Conservation (phyloP, 345 rosid species). For the Aquilaria sinensis region DNA sequence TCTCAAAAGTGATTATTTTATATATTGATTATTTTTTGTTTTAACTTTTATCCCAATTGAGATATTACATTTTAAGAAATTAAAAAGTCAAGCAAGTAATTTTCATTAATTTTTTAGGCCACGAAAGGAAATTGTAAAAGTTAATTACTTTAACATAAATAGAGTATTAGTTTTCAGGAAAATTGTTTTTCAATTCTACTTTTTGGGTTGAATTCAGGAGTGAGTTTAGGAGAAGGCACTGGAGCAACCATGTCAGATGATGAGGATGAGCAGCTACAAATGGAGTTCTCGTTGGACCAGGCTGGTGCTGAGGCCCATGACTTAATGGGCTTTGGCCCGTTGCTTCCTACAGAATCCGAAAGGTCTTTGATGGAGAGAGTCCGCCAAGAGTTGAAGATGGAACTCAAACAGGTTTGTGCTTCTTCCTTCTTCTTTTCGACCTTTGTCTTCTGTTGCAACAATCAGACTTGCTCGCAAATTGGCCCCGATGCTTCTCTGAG, state of each 20-base stretch:
- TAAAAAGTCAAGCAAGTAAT: no score
- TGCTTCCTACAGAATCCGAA: conserved; percentile 93
- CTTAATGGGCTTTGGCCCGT: conserved; percentile 88
- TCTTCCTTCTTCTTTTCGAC: not conserved
- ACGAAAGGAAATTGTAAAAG: no score
- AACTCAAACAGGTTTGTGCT: conserved; percentile 70
- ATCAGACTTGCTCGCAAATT: not conserved
- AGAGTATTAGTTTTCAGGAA: no score
- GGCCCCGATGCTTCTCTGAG: not conserved
- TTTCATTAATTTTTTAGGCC: no score
- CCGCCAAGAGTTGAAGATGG: conserved; percentile 91
- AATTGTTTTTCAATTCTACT: no score
- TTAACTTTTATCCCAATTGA: no score
- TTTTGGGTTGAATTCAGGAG: conserved; percentile 34
- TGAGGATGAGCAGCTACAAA: conserved; percentile 76
- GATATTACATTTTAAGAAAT: no score
- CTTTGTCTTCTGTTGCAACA: not conserved
- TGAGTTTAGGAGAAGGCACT: conserved; percentile 70
- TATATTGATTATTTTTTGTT: no score
- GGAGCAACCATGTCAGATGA: conserved; percentile 98
- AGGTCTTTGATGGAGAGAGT: conserved; percentile 99
- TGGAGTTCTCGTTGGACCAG: conserved; percentile 78
- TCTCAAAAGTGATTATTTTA: no score
- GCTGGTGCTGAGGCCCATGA: conserved; percentile 55
- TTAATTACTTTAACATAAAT: no score